Percentiles rank a stretch among this genome's conserved stretches.
phyloP scores from a whole-genome alignment of 371 early-diverging fungal genomes.

The Mortierella sp. region DNA sequence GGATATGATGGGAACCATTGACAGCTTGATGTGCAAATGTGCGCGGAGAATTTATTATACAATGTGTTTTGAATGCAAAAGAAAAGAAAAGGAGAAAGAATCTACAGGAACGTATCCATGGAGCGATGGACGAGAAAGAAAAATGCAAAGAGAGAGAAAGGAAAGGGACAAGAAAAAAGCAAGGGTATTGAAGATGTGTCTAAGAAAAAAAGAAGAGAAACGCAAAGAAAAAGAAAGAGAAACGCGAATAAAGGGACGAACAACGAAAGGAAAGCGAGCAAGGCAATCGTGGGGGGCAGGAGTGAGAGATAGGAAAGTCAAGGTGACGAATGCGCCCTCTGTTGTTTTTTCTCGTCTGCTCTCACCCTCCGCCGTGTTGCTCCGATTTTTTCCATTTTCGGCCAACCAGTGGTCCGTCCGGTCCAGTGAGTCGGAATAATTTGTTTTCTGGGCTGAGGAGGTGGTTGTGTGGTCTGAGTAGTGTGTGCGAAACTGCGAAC shows the following conservation, averaged over 20 bases:
- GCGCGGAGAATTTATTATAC: slow-evolving; percentile 31
- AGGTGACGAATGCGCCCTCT: background rate
- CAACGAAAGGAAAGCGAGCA: background rate
- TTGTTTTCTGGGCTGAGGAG: background rate
- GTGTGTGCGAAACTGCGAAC: background rate
- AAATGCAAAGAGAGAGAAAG: background rate
- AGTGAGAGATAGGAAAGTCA: background rate
- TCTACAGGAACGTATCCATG: background rate
- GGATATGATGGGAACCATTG: background rate
- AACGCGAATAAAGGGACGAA: background rate
- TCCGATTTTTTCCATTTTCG: slow-evolving; percentile 30
- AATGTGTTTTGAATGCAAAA: slow-evolving; percentile 22
- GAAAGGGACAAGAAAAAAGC: background rate
- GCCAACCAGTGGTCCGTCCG: background rate
- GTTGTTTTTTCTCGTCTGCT: background rate
- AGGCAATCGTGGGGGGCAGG: too few species aligned
- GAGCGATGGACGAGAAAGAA: background rate
- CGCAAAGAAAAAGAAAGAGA: background rate
- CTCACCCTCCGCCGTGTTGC: slow-evolving; percentile 15
- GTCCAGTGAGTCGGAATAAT: slow-evolving; percentile 1
- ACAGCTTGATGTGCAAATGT: background rate
- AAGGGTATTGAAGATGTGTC: background rate
- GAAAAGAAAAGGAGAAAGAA: slow-evolving; percentile 3
- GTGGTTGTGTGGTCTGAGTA: background rate
- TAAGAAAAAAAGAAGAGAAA: background rate